A percentile compares a stretch with the other conserved stretches of the same genome.
Evolutionary conservation across 257 asterid genomes (phyloP).

Genomic region (Petunia secreta): DNA sequence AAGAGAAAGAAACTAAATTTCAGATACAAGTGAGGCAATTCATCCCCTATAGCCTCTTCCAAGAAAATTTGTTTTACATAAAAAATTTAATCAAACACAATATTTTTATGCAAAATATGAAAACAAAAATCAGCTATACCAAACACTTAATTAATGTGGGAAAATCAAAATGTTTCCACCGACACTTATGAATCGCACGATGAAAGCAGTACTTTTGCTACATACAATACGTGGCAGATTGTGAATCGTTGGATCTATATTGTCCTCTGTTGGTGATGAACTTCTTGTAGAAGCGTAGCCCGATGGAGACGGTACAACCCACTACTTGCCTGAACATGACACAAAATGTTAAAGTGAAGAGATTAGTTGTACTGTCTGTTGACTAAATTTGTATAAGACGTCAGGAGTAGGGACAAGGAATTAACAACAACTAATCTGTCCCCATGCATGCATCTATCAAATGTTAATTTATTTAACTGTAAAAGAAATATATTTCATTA

Average conservation of each 20-base stretch:
- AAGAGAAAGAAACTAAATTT: too few species aligned
- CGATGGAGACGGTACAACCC: constrained; percentile 15
- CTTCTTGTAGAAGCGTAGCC: background rate
- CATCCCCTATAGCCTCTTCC: too few species aligned
- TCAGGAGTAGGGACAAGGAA: background rate
- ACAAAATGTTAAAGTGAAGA: background rate
- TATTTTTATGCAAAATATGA: background rate
- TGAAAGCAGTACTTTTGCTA: background rate
- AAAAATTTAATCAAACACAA: too few species aligned
- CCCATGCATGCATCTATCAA: background rate
- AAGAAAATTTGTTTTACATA: too few species aligned
- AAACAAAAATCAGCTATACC: too few species aligned
- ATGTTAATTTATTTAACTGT: background rate
- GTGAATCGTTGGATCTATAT: background rate
- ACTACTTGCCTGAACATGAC: background rate
- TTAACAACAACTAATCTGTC: background rate
- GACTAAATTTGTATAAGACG: background rate
- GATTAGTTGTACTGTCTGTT: background rate
- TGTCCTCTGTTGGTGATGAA: background rate
- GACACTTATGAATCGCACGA: constrained; percentile 15
- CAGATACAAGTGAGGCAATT: too few species aligned
- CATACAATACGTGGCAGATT: background rate
- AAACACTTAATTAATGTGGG: background rate
- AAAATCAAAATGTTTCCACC: background rate
- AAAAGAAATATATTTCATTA: background rate